phyloP scores from a whole-genome alignment of 2,329 filamentous ascomycete genomes.

The Botryosphaeria dothidea region DNA sequence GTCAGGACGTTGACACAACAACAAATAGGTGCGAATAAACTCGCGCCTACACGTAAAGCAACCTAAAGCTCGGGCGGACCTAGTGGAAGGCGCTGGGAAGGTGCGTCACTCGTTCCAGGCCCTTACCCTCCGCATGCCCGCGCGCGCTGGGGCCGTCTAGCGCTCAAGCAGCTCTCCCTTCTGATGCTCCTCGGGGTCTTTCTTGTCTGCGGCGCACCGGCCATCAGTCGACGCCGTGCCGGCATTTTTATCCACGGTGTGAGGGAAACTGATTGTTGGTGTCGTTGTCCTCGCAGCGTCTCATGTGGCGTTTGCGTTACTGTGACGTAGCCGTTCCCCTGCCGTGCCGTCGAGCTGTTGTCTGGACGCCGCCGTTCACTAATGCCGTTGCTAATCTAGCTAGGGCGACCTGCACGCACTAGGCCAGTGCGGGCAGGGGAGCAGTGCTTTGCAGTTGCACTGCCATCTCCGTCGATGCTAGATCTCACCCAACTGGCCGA shows the following conservation, averaged over 20 bases:
- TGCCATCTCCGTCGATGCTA: background rate
- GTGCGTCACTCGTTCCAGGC: background rate
- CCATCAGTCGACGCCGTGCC: too few relatives aligned
- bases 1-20: background rate
- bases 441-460: background rate
- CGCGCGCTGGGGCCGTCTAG: background rate
- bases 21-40: background rate
- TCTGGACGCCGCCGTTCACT: background rate
- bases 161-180: background rate
- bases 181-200: background rate
- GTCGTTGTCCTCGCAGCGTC: too few relatives aligned
- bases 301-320: background rate
- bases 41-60: background rate
- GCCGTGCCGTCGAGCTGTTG: background rate
- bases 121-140: background rate
- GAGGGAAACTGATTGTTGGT: too few relatives aligned
- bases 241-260: too few relatives aligned
- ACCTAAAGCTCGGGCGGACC: background rate
- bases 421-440: background rate
- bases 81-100: background rate
- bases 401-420: background rate
- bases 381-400: background rate
- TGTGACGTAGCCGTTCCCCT: background rate
- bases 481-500: background rate
- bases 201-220: too few relatives aligned